Base-by-base conservation (phyloP, 2,329 filamentous ascomycete species). In the Nothomitra cinnamomea region DNA sequence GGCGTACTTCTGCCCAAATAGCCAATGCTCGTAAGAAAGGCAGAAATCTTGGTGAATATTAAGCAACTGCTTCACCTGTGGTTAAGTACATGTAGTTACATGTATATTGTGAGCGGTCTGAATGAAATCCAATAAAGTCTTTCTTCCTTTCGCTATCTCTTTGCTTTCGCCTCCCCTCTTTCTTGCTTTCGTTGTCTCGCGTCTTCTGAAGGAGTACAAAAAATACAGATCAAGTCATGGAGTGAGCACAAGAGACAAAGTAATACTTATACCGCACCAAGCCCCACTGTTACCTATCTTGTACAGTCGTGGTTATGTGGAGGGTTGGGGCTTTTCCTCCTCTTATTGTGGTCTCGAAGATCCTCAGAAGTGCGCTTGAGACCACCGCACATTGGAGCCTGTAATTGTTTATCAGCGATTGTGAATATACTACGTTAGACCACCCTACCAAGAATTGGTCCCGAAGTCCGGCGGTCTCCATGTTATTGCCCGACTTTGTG, bases 371-470 rank as follows among this genome's bases (percentile, higher is more conserved):
- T 48, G 43, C 43, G 43, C 28, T 48, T 28, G 43, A 48, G 43
- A 25, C 21, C 28, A 28, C 43, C 3, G 21, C 43, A 48, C 22
- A 25, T 28, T 17, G 43, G 22, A 48, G 21, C 43, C 43, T 48
- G 43, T 48, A 41, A 41, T 22, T 48, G 22, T 48, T 48, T 48
- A 48, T 48, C 43, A 48, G 43, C 43, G 28, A 48, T 48, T 48
- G 43, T 48, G 22, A 48, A 48, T 48, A 48, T 28, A 48, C 43
- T 48, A 48, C 22, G 28, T 22, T 48, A 48, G 43, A 28, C 19
- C 28, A 3, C 43, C 43, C 43, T 48, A 48, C 21, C 8, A 32
- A 48, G 43, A 48, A 48, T 28, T 48, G 21, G 43, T 41, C 13
- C 38, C 17, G 38, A 41, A 41, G 38, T 41, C 17, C 17, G 17